Evolutionary conservation across 768 basidiomycete species (phyloP), one percentile per base, ranked within the genome.

Genomic region (Mycena indigotica): DNA sequence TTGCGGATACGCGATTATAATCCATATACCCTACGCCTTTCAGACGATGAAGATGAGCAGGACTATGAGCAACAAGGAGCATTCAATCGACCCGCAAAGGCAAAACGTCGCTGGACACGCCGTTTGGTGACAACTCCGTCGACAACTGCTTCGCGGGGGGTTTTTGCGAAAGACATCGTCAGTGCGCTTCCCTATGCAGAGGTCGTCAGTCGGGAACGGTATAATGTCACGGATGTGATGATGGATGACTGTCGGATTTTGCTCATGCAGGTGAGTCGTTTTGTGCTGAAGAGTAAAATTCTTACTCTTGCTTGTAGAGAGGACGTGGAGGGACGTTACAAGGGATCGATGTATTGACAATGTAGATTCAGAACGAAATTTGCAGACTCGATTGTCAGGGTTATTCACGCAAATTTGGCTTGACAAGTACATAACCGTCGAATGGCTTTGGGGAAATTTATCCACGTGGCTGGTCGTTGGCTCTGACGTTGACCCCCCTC

Each of bases 151-250:
- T 75, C 72, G n/a, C 72, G 73, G 12, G 78, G 76, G 0, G 79
- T 81, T 28, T 84, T 83, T 62, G 68, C 65, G 56, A 63, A 78
- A 46, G 78, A 82, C 61, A 76, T 83, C 55, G 72, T 75, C 45
- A 80, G 77, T 61, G 75, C 67, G 51, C 66, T 84, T 59, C 79
- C 83, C 8, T 83, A 83, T 62, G 76, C 77, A 44, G 81, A 84
- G 67, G 72, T 79, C 21, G 68, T 81, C 28, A 83, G 79, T 62
- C 67, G 77, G 63, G 77, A 82, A 52, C 70, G 66, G 19, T 81
- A 77, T 58, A 75, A 79, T 60, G 77, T 81, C 40, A 81, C 80
- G 50, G 81, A 83, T 66, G 81, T 80, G 50, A 83, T 83, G 82
- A 80, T 83, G 76, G 83, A 83, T 65, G 81, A 81, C 61, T 75